These are phyloP conservation scores for Cicer cuneatum DNA, from an alignment of 306 rosid genomes.

Conservation along the genomic window DNA sequence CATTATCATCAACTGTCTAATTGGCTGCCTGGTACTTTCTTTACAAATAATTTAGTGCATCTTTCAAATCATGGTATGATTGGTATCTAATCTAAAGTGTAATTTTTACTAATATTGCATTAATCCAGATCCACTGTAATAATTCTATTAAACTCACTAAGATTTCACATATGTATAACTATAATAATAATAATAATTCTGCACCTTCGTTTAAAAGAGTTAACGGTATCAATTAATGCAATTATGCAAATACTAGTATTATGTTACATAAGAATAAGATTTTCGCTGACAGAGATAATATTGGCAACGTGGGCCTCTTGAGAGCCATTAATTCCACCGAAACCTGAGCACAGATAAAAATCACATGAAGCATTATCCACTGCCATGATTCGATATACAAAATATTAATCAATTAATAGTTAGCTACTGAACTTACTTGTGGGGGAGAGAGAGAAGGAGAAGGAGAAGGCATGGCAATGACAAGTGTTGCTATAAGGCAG, in stretches of 20 bases:
- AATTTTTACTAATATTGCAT: too few relatives aligned
- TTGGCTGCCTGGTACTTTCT: background rate
- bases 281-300: background rate
- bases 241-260: too few relatives aligned
- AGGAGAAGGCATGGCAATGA: slow-evolving; percentile 50
- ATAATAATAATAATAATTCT: too few relatives aligned
- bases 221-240: too few relatives aligned
- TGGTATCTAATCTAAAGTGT: too few relatives aligned
- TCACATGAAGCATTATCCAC: slow-evolving; percentile 6
- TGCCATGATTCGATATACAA: background rate
- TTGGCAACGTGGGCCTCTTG: slow-evolving; percentile 11
- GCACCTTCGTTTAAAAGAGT: too few relatives aligned
- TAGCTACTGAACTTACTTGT: background rate
- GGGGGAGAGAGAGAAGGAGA: background rate
- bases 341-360: background rate
- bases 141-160: too few relatives aligned
- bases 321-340: slow-evolving; percentile 17
- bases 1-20: background rate
- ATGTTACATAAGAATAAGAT: background rate
- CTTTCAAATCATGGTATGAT: too few relatives aligned
- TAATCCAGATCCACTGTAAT: too few relatives aligned
- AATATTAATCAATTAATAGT: background rate
- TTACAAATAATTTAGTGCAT: background rate
- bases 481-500: slow-evolving; percentile 46
- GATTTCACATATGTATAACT: background rate